Conservation (phyloP, 2,329 filamentous ascomycete species). For the Ascochyta clinopodiicola region DNA sequence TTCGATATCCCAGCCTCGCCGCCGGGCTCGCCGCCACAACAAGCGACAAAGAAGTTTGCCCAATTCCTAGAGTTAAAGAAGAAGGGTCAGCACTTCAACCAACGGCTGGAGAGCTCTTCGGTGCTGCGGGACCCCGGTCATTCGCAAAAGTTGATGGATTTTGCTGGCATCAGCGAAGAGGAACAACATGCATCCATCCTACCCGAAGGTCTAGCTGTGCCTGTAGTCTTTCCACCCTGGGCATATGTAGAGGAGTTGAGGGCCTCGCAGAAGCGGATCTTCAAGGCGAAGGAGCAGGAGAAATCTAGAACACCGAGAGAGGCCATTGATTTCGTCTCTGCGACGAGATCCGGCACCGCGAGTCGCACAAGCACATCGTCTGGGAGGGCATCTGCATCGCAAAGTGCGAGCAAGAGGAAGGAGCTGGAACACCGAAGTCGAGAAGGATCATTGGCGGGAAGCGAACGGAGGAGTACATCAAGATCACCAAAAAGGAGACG, state of each 20-base stretch:
- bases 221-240: constrained; percentile 50
- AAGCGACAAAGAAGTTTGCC: constrained; percentile 70
- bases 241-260: constrained; percentile 53
- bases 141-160: constrained; percentile 74
- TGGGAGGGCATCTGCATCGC: constrained; percentile 20
- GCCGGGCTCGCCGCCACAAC: constrained; percentile 58
- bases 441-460: constrained; percentile 25
- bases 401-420: constrained; percentile 36
- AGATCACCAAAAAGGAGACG: constrained; percentile 42
- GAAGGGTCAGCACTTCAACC: constrained; percentile 79
- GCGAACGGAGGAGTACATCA: constrained; percentile 30
- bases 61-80: constrained; percentile 80
- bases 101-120: constrained; percentile 70
- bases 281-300: constrained; percentile 42
- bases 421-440: constrained; percentile 40
- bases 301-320: constrained; percentile 36
- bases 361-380: constrained; percentile 35
- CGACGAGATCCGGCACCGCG: constrained; percentile 31
- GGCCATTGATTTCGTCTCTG: constrained; percentile 45
- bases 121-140: constrained; percentile 75
- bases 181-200: constrained; percentile 71
- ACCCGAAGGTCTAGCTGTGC: constrained; percentile 48
- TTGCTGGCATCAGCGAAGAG: constrained; percentile 64
- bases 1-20: constrained; percentile 78
- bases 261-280: constrained; percentile 49